These are phyloP conservation scores for Clohesyomyces aquaticus DNA, from an alignment of 495 filamentous ascomycete genomes.

Conservation along the genomic window DNA sequence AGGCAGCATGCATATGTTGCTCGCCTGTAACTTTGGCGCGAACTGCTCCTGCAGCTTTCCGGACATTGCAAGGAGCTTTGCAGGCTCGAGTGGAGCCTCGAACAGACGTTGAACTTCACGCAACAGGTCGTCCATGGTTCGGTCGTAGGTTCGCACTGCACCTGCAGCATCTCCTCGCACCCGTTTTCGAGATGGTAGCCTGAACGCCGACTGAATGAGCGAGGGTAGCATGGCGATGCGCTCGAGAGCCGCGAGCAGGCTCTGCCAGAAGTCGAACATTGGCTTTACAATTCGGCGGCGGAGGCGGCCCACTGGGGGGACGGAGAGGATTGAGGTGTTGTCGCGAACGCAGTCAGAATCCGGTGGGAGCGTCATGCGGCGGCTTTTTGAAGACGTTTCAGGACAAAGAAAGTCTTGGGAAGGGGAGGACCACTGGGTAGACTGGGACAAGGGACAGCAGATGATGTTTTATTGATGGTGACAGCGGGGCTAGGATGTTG, in stretches of 20 bases:
- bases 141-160: constrained; percentile 43
- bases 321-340: constrained; percentile 14
- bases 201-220: constrained; percentile 54
- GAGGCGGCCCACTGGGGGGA: constrained; percentile 5
- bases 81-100: constrained; percentile 49
- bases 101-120: constrained; percentile 57
- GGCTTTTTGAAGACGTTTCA: constrained; percentile 38
- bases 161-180: constrained; percentile 26
- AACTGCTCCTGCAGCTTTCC: constrained; percentile 64
- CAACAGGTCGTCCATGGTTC: constrained; percentile 55
- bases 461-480: constrained; percentile 36
- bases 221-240: constrained; percentile 58
- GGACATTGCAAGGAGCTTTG: constrained; percentile 58
- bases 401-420: constrained; percentile 17
- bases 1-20: constrained; percentile 66
- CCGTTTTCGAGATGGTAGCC: constrained; percentile 44
- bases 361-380: constrained; percentile 33
- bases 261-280: constrained; percentile 60
- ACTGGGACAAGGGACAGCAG: not conserved
- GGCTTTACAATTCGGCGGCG: constrained; percentile 32
- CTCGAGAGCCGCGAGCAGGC: constrained; percentile 56
- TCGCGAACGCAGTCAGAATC: constrained; percentile 29
- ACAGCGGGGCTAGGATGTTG: constrained; percentile 32
- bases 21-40: constrained; percentile 55
- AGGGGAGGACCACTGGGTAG: not conserved